A percentile compares a stretch with the other conserved stretches of the same genome.
Evolutionary conservation across 805 yeast species (phyloP).

Genomic region (Wickerhamomyces silvicola): DNA sequence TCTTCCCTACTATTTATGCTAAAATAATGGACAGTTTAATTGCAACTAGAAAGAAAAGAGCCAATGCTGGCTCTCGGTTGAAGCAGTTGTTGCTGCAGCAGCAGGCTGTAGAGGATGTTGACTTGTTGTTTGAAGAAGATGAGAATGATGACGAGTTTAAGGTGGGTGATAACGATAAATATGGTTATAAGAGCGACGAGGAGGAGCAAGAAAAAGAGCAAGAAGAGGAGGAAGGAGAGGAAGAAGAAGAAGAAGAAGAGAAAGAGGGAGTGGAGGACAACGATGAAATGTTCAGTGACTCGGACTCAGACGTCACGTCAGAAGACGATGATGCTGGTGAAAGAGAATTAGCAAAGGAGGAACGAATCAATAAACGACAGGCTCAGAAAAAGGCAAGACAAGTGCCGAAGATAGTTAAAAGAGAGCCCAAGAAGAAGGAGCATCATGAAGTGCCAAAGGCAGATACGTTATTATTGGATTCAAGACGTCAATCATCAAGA

Average conservation of each 20-base stretch:
- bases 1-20: too few species aligned
- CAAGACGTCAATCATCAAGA: conserved; percentile 71
- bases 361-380: conserved; percentile 28
- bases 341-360: conserved; percentile 46
- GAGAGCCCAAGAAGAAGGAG: conserved; percentile 26
- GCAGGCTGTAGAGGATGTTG: conserved; percentile 78
- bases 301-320: background rate
- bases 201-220: conserved; percentile 26
- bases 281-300: background rate
- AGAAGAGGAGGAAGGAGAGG: conserved; percentile 21
- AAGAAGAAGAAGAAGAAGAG: conserved; percentile 25
- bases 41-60: conserved; percentile 67
- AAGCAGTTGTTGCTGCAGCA: conserved; percentile 62
- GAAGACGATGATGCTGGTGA: conserved; percentile 47
- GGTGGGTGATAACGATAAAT: conserved; percentile 18
- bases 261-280: conserved; percentile 4
- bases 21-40: conserved; percentile 62
- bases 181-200: conserved; percentile 23
- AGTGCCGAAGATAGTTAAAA: conserved; percentile 27
- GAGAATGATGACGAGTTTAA: conserved; percentile 47
- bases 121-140: conserved; percentile 60
- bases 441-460: conserved; percentile 35
- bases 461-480: conserved; percentile 42
- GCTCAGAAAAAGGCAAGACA: conserved; percentile 20
- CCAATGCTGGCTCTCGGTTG: conserved; percentile 88